Percentiles rank a stretch among this genome's conserved stretches.
These are phyloP conservation scores for Ceratocystis eucalypticola DNA, from an alignment of 2,329 filamentous ascomycete genomes.

Conservation along the genomic window DNA sequence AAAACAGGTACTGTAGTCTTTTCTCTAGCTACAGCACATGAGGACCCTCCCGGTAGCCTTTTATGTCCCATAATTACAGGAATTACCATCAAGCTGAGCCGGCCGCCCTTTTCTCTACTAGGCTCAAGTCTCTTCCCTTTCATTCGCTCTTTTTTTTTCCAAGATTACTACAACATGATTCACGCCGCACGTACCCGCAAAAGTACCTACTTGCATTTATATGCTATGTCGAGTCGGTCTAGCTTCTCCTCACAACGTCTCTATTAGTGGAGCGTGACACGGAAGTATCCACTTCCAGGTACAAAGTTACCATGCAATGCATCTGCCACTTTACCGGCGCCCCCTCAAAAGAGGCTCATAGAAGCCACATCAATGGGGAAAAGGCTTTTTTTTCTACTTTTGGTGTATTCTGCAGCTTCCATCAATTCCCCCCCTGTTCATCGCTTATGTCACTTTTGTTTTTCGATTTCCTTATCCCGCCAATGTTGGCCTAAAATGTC, in stretches of 20 bases:
- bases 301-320: neutral
- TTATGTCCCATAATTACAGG: neutral
- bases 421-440: neutral
- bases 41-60: neutral
- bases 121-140: neutral
- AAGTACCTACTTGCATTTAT: too few relatives aligned
- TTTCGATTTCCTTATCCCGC: neutral
- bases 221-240: neutral
- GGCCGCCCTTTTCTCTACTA: neutral
- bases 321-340: neutral
- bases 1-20: neutral
- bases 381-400: neutral
- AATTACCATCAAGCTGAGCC: neutral
- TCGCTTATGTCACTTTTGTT: neutral
- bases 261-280: neutral
- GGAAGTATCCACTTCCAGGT: conserved; percentile 5
- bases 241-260: too few relatives aligned
- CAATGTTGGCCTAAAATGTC: neutral
- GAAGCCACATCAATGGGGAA: neutral
- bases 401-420: neutral
- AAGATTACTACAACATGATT: neutral
- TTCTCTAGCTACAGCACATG: neutral
- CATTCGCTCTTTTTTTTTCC: neutral
- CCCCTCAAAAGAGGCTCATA: neutral
- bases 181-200: neutral